A percentile compares a stretch with the other conserved stretches of the same genome.
Evolutionary conservation across 345 rosid genomes (phyloP).

Genomic region (Populus pruinosa): DNA sequence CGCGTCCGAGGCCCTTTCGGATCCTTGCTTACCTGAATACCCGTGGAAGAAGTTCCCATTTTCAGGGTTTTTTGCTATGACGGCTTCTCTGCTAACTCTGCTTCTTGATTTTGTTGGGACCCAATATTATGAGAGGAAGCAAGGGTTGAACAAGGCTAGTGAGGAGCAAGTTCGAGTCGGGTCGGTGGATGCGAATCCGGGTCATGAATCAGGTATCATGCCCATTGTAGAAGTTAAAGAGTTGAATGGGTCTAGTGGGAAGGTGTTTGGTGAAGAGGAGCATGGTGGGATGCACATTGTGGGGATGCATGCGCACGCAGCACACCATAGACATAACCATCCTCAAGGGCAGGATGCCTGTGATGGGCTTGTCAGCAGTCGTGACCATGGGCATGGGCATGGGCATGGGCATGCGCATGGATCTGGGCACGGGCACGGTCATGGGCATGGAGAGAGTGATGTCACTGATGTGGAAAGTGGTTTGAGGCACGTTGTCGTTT

Average conservation of each 20-base stretch:
- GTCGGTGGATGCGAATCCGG: constrained; percentile 34
- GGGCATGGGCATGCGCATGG: constrained; percentile 10
- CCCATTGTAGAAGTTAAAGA: constrained; percentile 33
- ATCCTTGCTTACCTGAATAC: constrained; percentile 64
- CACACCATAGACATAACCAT: constrained; percentile 77
- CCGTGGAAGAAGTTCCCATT: constrained; percentile 90
- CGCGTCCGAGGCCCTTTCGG: constrained; percentile 51
- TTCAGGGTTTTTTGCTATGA: constrained; percentile 81
- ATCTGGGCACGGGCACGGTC: constrained; percentile 19
- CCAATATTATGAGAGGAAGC: constrained; percentile 83
- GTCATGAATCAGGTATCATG: constrained; percentile 40
- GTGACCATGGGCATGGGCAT: constrained; percentile 4
- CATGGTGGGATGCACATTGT: constrained; percentile 82
- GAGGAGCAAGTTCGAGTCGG: constrained; percentile 46
- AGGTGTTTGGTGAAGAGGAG: constrained; percentile 85
- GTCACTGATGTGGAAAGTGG: constrained; percentile 45
- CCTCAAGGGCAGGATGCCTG: constrained; percentile 57
- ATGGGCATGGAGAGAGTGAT: constrained; percentile 21
- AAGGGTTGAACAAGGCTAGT: constrained; percentile 38
- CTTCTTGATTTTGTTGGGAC: constrained; percentile 84
- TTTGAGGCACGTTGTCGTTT: constrained; percentile 78
- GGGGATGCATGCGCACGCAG: constrained; percentile 85
- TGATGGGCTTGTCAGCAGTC: constrained; percentile 36
- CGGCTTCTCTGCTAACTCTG: constrained; percentile 65
- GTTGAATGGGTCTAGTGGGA: constrained; percentile 17